Evolutionary conservation across 2,329 filamentous ascomycete species (phyloP).

Genomic region (Colletotrichum echinochloae): DNA sequence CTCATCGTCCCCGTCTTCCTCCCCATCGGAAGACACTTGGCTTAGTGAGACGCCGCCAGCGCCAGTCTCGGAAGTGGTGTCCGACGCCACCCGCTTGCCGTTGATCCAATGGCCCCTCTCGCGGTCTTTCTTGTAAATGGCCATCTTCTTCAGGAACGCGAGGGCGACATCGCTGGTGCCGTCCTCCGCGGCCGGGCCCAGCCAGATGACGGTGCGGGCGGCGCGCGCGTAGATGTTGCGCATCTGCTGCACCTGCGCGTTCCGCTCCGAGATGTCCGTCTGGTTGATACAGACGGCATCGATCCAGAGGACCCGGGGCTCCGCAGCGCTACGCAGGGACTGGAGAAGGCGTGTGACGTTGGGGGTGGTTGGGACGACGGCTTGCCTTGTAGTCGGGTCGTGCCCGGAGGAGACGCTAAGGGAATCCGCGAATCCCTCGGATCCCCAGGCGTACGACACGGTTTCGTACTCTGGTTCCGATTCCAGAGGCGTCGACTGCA

Average conservation of each 20-base stretch:
- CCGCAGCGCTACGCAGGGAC: slow-evolving; percentile 30
- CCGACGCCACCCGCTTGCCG: background rate
- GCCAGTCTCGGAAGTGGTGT: background rate
- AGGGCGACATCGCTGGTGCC: background rate
- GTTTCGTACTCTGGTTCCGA: slow-evolving; percentile 42
- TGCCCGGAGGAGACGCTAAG: background rate
- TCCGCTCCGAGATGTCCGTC: slow-evolving; percentile 30
- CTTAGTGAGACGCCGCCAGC: background rate
- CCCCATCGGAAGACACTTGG: background rate
- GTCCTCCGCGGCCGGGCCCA: slow-evolving; percentile 7
- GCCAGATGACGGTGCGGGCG: slow-evolving; percentile 29
- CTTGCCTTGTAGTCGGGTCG: background rate
- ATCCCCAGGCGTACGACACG: slow-evolving; percentile 44
- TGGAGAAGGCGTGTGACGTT: slow-evolving; percentile 4
- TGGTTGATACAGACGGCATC: slow-evolving; percentile 36
- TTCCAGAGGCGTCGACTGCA: background rate
- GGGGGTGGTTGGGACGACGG: background rate
- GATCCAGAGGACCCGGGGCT: slow-evolving; percentile 29
- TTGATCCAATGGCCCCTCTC: background rate
- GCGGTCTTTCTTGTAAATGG: background rate
- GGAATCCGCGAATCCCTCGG: background rate
- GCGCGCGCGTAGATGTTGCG: slow-evolving; percentile 32
- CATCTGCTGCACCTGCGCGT: slow-evolving; percentile 36
- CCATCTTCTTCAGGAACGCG: background rate
- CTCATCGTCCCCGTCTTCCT: background rate